Base-by-base conservation (phyloP, 495 filamentous ascomycete genomes). In the Eremomyces bilateralis region DNA sequence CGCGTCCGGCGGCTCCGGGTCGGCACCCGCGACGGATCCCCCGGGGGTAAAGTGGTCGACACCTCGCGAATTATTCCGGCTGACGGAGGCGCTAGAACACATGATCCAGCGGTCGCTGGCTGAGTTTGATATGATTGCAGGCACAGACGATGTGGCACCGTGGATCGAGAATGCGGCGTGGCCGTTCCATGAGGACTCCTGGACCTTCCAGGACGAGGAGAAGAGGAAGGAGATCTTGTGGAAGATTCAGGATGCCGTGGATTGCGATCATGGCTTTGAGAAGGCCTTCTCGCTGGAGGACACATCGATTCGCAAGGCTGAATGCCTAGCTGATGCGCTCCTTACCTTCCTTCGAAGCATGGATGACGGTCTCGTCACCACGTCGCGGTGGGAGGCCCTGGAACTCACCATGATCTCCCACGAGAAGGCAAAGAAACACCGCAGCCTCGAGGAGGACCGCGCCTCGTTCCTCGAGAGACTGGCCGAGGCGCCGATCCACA, bases 31-130 rank as follows among this genome's bases (percentile, higher is more conserved):
- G 34, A 44, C 22, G 29, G 44, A 29, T 2, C 38, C 33, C 4
- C 42, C 44, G 38, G 42, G 41, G 36, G 64, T 72, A 40, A 63
- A 64, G 42, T 65, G 71, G 44, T 79, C 73, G 21, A 75, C 78
- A 8, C 84, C 88, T 1, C 65, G 73, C 24, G 84, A 93, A 44
- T 64, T 94, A 21, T 90, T 91, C 54, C 71, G 70, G 46, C 65
- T 97, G 42, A 94, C 81, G 8, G 77, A 90, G 44, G 67, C 73
- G 2, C 64, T 93, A 42, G 81, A 85, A 42, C 63, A 64, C 31
- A 58, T 93, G 29, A 63, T 64, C 2, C 76, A 84, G 39, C 67
- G 80, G 8, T 71, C 65, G 3, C 50, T 81, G 18, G 85, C 83
- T 3, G 85, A 93, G 44, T 76, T 74, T 61, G 69, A 71, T 38